Evolutionary conservation across 2,329 filamentous ascomycete species (phyloP), one percentile per base, ranked within the genome.

Genomic region (Ascocoryne sarcoides): DNA sequence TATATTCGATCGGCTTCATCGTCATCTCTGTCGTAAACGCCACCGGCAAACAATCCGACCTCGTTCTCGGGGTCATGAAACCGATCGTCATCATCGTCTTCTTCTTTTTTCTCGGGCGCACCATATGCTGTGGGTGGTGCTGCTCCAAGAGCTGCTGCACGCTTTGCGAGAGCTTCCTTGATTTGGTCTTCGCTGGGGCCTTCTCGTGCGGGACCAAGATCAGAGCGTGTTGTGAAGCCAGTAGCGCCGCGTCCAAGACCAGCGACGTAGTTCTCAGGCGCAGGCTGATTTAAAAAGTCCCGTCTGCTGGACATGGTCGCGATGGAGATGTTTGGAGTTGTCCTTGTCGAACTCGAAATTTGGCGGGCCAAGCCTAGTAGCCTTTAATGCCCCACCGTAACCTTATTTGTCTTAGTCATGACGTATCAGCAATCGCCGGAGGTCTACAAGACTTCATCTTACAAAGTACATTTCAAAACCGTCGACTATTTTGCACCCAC

Each of bases 31-130:
- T 96, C 92, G 67, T 95, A 98, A 54, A 92, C 84, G 26, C 92
- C 92, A 41, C 87, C 90, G 3, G 92, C 89, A 57, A 98, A 98
- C 16, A 98, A 70, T 4, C 93, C 92, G 35, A 92, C 84, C 62
- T 98, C 92, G 57, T 96, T 96, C 56, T 98, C 92, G 1, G 92
- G 92, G 60, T 98, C 92, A 59, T 95, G 88, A 57, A 88, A 96
- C 34, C 90, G 76, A 26, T 84, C 82, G 41, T 87, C 82, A 39
- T 84, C 80, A 23, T 84, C 81, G 26, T 82, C 79, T 14, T 84
- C 68, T 14, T 77, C 74, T 45, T 74, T 71, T 30, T 62, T 60
- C 56, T 61, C 56, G 2, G 55, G 58, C 7, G 65, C 76, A 4
- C 89, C 90, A 44, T 85, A 86, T 16, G 81, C 79, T 40, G 79